Conservation (phyloP, 2,329 filamentous ascomycete species). For the Rhynchosporium agropyri region DNA sequence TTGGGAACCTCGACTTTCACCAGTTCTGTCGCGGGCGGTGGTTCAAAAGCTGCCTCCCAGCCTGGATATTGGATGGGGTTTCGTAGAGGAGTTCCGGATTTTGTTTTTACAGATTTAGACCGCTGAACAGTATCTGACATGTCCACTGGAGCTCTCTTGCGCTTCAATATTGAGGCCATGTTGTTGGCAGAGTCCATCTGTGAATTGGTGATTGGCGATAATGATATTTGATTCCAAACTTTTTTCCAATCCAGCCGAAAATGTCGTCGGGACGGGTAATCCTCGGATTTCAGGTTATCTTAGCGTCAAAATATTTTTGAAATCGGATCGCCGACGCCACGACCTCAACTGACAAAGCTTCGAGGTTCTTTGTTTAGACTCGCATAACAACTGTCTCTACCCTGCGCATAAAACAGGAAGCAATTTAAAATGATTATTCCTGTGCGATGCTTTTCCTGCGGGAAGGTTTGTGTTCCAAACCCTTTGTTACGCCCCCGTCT, state of each 20-base stretch:
- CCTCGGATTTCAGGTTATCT: slow-evolving; percentile 7
- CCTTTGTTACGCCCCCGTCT: not conserved
- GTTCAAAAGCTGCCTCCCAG: slow-evolving; percentile 39
- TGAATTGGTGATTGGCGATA: slow-evolving; percentile 23
- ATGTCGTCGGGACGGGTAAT: slow-evolving; percentile 13
- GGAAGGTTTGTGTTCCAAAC: slow-evolving; percentile 72
- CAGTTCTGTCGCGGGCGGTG: slow-evolving; percentile 23
- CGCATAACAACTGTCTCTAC: slow-evolving; percentile 1
- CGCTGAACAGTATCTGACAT: slow-evolving; percentile 38
- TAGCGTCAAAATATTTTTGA: slow-evolving; percentile 18
- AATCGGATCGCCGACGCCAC: slow-evolving; percentile 16
- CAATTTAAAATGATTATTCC: slow-evolving; percentile 90
- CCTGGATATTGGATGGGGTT: slow-evolving; percentile 27
- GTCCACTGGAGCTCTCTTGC: slow-evolving; percentile 42
- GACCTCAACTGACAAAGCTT: slow-evolving; percentile 14
- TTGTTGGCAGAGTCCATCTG: slow-evolving; percentile 40
- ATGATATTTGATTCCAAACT: slow-evolving; percentile 16
- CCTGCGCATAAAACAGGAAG: not conserved
- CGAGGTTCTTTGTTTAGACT: slow-evolving; percentile 7
- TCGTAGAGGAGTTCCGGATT: slow-evolving; percentile 24
- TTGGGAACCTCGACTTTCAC: slow-evolving; percentile 35
- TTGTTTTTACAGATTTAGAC: slow-evolving; percentile 35
- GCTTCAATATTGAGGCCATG: slow-evolving; percentile 44
- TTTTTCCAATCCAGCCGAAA: slow-evolving; percentile 29
- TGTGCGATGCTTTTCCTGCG: slow-evolving; percentile 97